Base-by-base conservation (phyloP, 2,329 filamentous ascomycete species). In the Aspergillus proliferans region DNA sequence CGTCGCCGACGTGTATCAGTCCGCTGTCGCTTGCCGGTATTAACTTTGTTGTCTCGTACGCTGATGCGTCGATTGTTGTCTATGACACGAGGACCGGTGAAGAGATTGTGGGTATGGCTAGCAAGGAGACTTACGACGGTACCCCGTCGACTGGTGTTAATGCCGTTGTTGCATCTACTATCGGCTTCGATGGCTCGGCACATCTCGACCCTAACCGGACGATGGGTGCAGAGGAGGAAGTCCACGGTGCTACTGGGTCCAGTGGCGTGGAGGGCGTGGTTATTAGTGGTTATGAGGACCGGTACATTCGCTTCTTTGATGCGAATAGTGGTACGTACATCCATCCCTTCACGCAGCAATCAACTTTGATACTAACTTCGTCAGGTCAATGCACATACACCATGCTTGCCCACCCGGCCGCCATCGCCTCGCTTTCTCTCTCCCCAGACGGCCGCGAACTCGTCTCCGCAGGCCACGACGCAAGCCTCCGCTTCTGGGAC, bases 311-410 rank as follows among this genome's bases (percentile, higher is more conserved):
- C 58, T 95, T 98, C 78, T 98, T 95, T 68, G 93, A 98, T 76
- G 93, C 93, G 54, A 97, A 98, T 66, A 95, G 89, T 72, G 93
- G 93, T 97, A 86, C 71, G 88, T 82, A 33, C 38, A 24, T 39
- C 22, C 44, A 12, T 12, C 14, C n/a, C 22, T 22, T 22, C 39
- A 30, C 38, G 18, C 38, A 42, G 24, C 7, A 41, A 43, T 12
- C 19, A 5, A 43, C 19, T n/a, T n/a, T 41, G 19, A 24, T 22
- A 44, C 55, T 62, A 52, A 64, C 56, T 47, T 52, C 49, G 10
- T 47, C 10, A 97, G 93, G 93, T 49, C 93, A 98, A 89, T 96
- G 91, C 73, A 97, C 93, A 55, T 98, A 98, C 72, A 94, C 87
- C 63, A 98, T 98, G 93, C 83, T 97, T 51, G 93, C 93, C 5